Percentiles rank a stretch among this genome's conserved stretches.
Evolutionary conservation across 306 rosid species (phyloP).

Genomic region (Aeschynomene evenia): DNA sequence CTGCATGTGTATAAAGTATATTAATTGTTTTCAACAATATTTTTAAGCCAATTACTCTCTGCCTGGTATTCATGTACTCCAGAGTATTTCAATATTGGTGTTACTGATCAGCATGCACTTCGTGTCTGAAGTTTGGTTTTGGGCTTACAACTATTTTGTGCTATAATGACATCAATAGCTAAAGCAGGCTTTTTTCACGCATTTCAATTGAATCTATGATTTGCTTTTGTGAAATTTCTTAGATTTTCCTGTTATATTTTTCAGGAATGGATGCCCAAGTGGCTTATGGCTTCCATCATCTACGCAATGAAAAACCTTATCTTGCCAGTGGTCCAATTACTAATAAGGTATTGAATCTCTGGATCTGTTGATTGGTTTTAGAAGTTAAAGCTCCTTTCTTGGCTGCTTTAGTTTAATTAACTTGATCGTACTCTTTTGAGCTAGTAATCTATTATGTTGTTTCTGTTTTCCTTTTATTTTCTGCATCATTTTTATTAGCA

Average conservation of each 20-base stretch:
- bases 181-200: conserved; percentile 17
- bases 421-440: conserved; percentile 7
- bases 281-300: conserved; percentile 94
- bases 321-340: conserved; percentile 93
- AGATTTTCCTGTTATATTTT: conserved; percentile 30
- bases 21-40: conserved; percentile 6
- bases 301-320: conserved; percentile 86
- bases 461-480: background rate
- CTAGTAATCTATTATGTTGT: background rate
- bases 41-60: conserved; percentile 15
- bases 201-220: conserved; percentile 17
- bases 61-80: conserved; percentile 14
- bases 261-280: conserved; percentile 99
- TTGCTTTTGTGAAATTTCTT: background rate
- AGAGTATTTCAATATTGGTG: conserved; percentile 19
- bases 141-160: conserved; percentile 17
- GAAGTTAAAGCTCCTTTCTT: background rate
- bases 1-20: conserved; percentile 18
- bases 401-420: conserved; percentile 22
- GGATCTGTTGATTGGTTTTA: conserved; percentile 3
- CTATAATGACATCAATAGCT: conserved; percentile 15
- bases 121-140: background rate
- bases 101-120: conserved; percentile 9
- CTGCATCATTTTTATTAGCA: background rate
- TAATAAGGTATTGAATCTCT: conserved; percentile 63